Evolutionary conservation across 208 protist genomes (phyloP), one percentile per base, ranked within the genome.

Genomic region (Leishmania amazonensis): DNA sequence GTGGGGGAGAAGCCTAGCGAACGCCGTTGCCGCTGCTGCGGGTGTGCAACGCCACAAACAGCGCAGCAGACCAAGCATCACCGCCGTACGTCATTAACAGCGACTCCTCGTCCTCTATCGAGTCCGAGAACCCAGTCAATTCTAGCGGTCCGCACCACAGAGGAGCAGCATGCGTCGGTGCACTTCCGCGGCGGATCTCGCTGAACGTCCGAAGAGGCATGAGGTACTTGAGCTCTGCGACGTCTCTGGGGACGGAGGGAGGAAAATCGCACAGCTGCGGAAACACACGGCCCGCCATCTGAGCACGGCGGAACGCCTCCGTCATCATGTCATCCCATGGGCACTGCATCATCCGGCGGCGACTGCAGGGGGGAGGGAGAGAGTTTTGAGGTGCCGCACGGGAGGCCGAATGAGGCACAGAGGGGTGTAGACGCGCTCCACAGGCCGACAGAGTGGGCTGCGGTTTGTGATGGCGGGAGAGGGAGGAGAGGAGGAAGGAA

Each of bases 221-320:
- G 31, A 94, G 72, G 80, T 93, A 97, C n/a, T 86, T 51, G 0
- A 72, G 24, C 74, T 90, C 76, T 8, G 94, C 85, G 28, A 75
- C 84, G 31, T 91, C 76, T 7, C 15, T 40, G 9, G 88, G 81
- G 1, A 96, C 86, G 4, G 64, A 84, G 1, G 90, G 67, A 1
- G 92, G 92, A 79, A 94, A 96, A 62, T 97, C 91, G 47, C 80
- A 79, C 15, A 88, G 38, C 45, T 76, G 85, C 42, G 91, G 92
- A 49, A 85, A 82, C 49, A 88, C 89, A 45, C 82, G 84, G 11
- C 90, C 87, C 13, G 79, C 71, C 82, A 95, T 91, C 78, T 97
- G 92, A 45, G 94, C 92, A 51, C 91, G 85, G 21, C 91, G 87
- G 73, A 97, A 90, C 15, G 92, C 91, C 80, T 97, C 94, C 13